Evolutionary conservation across 164 flowering plant species (phyloP).

Genomic region (Stephania yunnanensis): DNA sequence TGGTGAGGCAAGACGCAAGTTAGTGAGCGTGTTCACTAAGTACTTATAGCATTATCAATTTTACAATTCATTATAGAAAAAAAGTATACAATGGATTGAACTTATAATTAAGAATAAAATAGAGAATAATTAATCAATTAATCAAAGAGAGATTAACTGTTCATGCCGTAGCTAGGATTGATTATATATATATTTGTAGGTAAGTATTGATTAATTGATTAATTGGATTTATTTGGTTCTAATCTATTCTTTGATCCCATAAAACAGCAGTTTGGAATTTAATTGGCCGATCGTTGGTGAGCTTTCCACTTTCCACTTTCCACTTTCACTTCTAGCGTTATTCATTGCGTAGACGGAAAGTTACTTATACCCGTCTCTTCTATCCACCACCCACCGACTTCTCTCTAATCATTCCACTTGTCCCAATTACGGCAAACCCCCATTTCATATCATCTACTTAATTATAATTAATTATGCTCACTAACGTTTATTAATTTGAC

Average conservation of each 20-base stretch:
- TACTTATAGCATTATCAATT: too few species aligned
- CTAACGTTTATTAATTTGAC: too few species aligned
- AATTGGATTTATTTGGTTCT: neutral
- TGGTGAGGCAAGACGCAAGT: too few species aligned
- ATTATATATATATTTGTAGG: neutral
- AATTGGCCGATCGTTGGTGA: neutral
- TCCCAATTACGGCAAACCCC: neutral
- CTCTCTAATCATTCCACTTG: slow-evolving; percentile 1
- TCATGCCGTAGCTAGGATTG: neutral
- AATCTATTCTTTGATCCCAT: neutral
- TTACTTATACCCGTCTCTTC: slow-evolving; percentile 4
- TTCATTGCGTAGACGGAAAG: slow-evolving; percentile 12
- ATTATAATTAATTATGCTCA: too few species aligned
- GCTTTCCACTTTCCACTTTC: slow-evolving; percentile 8
- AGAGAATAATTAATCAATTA: too few species aligned
- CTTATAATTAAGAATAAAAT: too few species aligned
- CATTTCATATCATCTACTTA: neutral
- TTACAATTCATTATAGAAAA: too few species aligned
- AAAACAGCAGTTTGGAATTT: neutral
- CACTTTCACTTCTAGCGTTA: slow-evolving; percentile 3
- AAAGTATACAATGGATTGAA: too few species aligned
- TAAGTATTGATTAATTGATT: neutral
- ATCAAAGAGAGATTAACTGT: too few species aligned
- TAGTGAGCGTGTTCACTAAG: too few species aligned
- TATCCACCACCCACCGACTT: slow-evolving; percentile 8